These are phyloP conservation scores for Mikania micrantha DNA, from an alignment of 129 eudicot genomes.

Conservation along the genomic window DNA sequence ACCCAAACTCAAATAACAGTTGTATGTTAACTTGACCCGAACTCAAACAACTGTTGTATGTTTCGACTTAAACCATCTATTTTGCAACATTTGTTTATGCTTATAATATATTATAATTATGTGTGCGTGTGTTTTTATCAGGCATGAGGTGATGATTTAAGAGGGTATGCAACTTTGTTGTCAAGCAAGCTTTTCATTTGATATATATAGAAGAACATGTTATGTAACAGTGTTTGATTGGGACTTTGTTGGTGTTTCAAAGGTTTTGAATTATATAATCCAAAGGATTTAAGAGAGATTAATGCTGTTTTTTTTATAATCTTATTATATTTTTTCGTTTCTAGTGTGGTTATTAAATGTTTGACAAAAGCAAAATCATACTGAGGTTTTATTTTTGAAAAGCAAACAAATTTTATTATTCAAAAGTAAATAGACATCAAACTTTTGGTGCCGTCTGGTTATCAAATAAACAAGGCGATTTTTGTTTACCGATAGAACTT, in stretches of 20 bases:
- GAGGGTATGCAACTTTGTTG: constrained; percentile 25
- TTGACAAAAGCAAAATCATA: too few species aligned
- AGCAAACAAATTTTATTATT: too few species aligned
- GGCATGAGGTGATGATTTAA: constrained; percentile 49
- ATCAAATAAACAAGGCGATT: too few species aligned
- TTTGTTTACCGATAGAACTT: too few species aligned
- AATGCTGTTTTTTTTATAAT: too few species aligned
- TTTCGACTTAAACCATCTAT: not conserved
- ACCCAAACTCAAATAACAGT: not conserved
- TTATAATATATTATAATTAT: not conserved
- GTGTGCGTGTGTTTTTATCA: constrained; percentile 18
- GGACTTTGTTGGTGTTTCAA: constrained; percentile 10
- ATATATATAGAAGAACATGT: constrained; percentile 19
- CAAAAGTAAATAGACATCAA: too few species aligned
- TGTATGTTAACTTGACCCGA: not conserved
- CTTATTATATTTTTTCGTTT: too few species aligned
- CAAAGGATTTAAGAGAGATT: too few species aligned
- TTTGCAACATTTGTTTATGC: not conserved
- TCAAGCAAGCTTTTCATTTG: constrained; percentile 12
- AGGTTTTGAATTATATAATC: constrained; percentile 2
- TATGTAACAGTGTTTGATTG: constrained; percentile 27
- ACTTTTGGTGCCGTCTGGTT: too few species aligned
- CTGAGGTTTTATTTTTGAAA: too few species aligned
- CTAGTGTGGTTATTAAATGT: too few species aligned
- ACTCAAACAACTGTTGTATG: not conserved